These are phyloP conservation scores for Aspergillus arachidicola DNA, from an alignment of 2,329 filamentous ascomycete genomes.

Conservation along the genomic window DNA sequence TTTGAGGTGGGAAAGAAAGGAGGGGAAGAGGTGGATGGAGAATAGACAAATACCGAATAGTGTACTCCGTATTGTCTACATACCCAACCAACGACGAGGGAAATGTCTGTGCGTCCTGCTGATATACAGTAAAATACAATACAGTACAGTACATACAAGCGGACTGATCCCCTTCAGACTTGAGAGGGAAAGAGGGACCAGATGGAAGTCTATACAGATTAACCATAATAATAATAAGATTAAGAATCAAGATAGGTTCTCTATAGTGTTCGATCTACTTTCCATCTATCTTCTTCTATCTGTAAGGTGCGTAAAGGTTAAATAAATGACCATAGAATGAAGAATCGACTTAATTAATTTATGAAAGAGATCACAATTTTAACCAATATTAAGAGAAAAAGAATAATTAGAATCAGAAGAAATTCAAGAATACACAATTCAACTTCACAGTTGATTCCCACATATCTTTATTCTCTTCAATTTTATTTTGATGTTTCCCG, in stretches of 20 bases:
- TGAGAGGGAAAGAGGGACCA: not conserved
- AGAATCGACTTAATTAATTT: not conserved
- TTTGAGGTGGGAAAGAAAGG: not conserved
- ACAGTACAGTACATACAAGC: not conserved
- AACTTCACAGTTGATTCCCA: not conserved
- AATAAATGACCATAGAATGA: not conserved
- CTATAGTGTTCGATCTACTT: slow-evolving; percentile 3
- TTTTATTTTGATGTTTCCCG: not conserved
- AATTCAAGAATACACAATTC: not conserved
- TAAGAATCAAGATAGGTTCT: slow-evolving; percentile 3
- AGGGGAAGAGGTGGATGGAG: not conserved
- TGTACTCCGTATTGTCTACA: not conserved
- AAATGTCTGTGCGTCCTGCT: not conserved
- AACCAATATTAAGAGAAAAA: not conserved
- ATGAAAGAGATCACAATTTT: not conserved
- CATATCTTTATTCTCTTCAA: not conserved
- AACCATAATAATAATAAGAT: slow-evolving; percentile 7
- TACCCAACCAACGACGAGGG: too few relatives aligned
- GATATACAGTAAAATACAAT: not conserved
- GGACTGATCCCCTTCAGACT: not conserved
- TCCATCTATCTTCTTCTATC: slow-evolving; percentile 5
- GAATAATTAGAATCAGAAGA: not conserved
- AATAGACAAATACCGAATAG: not conserved
- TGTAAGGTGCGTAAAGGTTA: slow-evolving; percentile 9
- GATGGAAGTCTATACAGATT: slow-evolving; percentile 3